phyloP scores from a whole-genome alignment of 108 stramenopile genomes.

The Cyclotella kingstonii region DNA sequence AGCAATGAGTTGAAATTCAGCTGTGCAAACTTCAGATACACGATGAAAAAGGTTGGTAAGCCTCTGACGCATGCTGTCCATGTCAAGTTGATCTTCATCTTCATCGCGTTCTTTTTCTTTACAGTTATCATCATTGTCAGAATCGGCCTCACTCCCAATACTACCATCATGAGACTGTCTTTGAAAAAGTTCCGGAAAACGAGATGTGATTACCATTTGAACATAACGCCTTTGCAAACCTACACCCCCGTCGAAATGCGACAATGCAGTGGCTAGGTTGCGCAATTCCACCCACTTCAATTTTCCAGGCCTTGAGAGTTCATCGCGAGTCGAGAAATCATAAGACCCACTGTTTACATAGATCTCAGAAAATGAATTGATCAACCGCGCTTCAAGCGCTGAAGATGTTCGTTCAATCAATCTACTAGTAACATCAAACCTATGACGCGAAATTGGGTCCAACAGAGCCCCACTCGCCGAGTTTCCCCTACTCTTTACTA shows the following conservation, averaged over 20 bases:
- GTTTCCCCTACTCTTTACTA: conserved; percentile 73
- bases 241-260: conserved; percentile 71
- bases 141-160: conserved; percentile 31
- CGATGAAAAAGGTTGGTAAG: conserved; percentile 81
- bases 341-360: conserved; percentile 70
- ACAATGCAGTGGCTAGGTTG: conserved; percentile 64
- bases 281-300: conserved; percentile 73
- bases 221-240: conserved; percentile 74
- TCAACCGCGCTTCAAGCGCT: conserved; percentile 67
- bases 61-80: conserved; percentile 68
- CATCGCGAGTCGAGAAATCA: conserved; percentile 56
- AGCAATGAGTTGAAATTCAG: conserved; percentile 83
- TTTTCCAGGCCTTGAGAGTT: conserved; percentile 48
- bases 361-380: conserved; percentile 66
- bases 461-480: conserved; percentile 43
- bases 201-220: conserved; percentile 66
- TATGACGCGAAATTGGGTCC: conserved; percentile 50
- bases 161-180: not conserved
- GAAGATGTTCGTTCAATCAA: conserved; percentile 69
- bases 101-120: conserved; percentile 34
- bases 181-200: conserved; percentile 76
- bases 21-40: conserved; percentile 77
- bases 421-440: conserved; percentile 75
- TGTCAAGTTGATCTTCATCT: conserved; percentile 56
- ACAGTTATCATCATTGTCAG: conserved; percentile 2